Conservation (phyloP, 2,329 filamentous ascomycete genomes). For the Claviceps cyperi region DNA sequence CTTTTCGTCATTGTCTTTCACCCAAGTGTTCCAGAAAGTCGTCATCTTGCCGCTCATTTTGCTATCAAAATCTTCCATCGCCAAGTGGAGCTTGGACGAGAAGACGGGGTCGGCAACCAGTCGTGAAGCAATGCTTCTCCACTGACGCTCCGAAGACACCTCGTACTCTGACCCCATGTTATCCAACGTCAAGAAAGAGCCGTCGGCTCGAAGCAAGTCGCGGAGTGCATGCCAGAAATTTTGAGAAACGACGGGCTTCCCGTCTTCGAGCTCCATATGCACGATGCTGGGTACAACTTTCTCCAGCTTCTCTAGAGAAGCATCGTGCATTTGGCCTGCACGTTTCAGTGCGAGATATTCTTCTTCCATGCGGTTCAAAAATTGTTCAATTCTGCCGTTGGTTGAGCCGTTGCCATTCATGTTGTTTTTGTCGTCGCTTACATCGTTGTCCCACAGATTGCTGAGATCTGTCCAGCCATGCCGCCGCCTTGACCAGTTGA, state of each 20-base stretch:
- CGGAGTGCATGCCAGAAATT: slow-evolving; percentile 55
- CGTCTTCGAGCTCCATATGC: slow-evolving; percentile 37
- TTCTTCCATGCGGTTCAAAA: slow-evolving; percentile 15
- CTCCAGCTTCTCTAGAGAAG: slow-evolving; percentile 28
- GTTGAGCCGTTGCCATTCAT: slow-evolving; percentile 4
- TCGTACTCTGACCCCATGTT: slow-evolving; percentile 22
- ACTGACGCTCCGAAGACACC: slow-evolving; percentile 30
- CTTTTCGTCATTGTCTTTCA: slow-evolving; percentile 32
- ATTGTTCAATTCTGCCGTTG: slow-evolving; percentile 10
- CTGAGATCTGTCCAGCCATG: slow-evolving; percentile 9
- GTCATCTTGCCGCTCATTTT: slow-evolving; percentile 19
- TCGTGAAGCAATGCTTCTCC: slow-evolving; percentile 29
- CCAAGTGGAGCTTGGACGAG: slow-evolving; percentile 13
- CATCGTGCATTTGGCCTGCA: slow-evolving; percentile 20
- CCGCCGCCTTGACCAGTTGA: slow-evolving; percentile 14
- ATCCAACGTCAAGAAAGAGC: slow-evolving; percentile 31
- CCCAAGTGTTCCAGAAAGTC: slow-evolving; percentile 36
- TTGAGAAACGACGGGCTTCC: slow-evolving; percentile 38
- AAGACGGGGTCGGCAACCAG: slow-evolving; percentile 22
- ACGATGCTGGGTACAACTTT: slow-evolving; percentile 40
- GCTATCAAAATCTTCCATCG: slow-evolving; percentile 12
- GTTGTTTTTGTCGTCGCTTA: slow-evolving; percentile 4
- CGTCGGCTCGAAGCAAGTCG: slow-evolving; percentile 36
- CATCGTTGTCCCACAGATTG: slow-evolving; percentile 9
- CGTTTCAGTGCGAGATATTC: slow-evolving; percentile 17